Evolutionary conservation across 2,329 filamentous ascomycete genomes (phyloP).

Genomic region (Nigrospora osmanthi): DNA sequence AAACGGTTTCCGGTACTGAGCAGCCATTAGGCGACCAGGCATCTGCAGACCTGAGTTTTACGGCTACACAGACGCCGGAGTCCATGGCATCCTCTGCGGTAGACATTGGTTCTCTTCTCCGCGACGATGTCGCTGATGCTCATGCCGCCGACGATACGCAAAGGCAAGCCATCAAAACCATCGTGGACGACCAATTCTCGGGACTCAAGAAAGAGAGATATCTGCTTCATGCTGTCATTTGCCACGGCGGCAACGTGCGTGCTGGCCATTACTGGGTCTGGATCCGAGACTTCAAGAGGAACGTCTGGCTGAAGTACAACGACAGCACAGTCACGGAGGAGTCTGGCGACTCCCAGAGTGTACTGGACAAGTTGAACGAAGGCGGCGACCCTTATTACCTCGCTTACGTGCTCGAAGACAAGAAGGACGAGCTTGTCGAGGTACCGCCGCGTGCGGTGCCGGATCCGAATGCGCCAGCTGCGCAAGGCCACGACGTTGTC

Average conservation of each 20-base stretch:
- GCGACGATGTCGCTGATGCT: too few species aligned
- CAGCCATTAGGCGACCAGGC: too few species aligned
- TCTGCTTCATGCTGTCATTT: constrained; percentile 83
- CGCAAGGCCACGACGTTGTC: constrained; percentile 5
- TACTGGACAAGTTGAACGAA: constrained; percentile 59
- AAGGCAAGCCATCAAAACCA: constrained; percentile 30
- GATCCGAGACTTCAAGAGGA: constrained; percentile 78
- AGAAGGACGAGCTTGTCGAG: constrained; percentile 46
- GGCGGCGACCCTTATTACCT: constrained; percentile 76
- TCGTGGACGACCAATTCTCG: constrained; percentile 47
- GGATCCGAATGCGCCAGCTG: background rate
- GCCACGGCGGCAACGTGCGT: constrained; percentile 67
- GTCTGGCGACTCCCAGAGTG: constrained; percentile 53
- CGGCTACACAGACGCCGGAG: too few species aligned
- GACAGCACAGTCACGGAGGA: constrained; percentile 71
- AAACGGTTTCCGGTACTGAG: too few species aligned
- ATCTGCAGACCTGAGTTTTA: too few species aligned
- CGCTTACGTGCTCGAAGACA: constrained; percentile 68
- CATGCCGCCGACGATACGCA: too few species aligned
- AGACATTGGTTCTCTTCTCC: too few species aligned
- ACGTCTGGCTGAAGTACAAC: constrained; percentile 90
- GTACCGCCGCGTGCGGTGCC: constrained; percentile 29
- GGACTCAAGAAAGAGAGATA: constrained; percentile 63
- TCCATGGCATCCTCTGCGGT: too few species aligned
- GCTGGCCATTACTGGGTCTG: constrained; percentile 96